These are phyloP conservation scores for Ustilago cynodontis DNA, from an alignment of 1,284 basidiomycete species.

Conservation along the genomic window DNA sequence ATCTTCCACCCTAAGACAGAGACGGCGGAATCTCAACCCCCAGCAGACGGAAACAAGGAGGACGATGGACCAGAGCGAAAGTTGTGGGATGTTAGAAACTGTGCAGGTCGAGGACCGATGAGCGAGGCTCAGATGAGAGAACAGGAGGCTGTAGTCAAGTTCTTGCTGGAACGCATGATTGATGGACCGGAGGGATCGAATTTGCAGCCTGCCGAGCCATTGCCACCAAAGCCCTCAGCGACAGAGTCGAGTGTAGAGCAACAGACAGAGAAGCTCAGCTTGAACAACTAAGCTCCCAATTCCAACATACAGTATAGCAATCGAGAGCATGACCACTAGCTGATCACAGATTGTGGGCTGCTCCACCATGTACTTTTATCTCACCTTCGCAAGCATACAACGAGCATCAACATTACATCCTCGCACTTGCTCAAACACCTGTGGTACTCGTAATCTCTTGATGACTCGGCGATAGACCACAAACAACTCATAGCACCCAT, in stretches of 20 bases:
- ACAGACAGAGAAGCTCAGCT: conserved; percentile 29
- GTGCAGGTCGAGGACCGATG: conserved; percentile 67
- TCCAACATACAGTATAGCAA: background rate
- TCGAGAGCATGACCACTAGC: background rate
- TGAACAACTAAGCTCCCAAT: conserved; percentile 7
- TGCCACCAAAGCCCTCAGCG: conserved; percentile 23
- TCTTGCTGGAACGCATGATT: conserved; percentile 59
- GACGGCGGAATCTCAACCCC: background rate
- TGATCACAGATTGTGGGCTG: background rate
- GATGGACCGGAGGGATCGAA: conserved; percentile 39
- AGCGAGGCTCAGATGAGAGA: conserved; percentile 68
- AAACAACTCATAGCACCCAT: no score
- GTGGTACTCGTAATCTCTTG: no score
- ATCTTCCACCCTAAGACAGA: conserved; percentile 32
- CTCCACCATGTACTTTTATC: conserved; percentile 18
- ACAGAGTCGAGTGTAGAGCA: conserved; percentile 16
- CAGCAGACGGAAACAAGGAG: conserved; percentile 34
- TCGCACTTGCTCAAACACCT: no score
- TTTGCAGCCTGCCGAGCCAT: conserved; percentile 26
- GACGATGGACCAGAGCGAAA: conserved; percentile 56
- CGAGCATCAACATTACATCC: no score
- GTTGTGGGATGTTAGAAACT: conserved; percentile 67
- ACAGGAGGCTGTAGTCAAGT: conserved; percentile 64
- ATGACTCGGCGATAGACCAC: no score
- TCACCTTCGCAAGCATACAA: conserved; percentile 3